Percentiles rank a stretch among this genome's conserved stretches.
These are phyloP conservation scores for Phytopythium ostracodes DNA, from an alignment of 352 stramenopile genomes.

Conservation along the genomic window DNA sequence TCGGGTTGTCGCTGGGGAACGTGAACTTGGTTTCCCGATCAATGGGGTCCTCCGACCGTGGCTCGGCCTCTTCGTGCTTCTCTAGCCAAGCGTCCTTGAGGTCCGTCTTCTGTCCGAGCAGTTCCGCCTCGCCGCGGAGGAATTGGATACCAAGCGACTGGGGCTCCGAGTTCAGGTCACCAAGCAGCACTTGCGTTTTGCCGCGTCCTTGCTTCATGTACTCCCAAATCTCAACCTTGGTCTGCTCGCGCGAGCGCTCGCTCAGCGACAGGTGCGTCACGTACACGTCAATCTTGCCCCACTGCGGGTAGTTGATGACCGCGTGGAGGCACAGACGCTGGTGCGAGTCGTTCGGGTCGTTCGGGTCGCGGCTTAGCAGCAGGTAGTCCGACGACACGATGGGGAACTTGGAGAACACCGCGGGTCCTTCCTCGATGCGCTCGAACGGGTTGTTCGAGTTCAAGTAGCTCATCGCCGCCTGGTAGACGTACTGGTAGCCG, in stretches of 20 bases:
- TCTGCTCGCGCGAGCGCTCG: slow-evolving; percentile 64
- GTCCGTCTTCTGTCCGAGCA: slow-evolving; percentile 55
- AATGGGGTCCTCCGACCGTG: slow-evolving; percentile 35
- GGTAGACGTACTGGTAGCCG: slow-evolving; percentile 83
- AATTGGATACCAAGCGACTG: slow-evolving; percentile 78
- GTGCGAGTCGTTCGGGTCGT: slow-evolving; percentile 82
- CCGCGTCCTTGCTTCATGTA: slow-evolving; percentile 69
- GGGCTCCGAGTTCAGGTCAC: slow-evolving; percentile 86
- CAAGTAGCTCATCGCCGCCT: slow-evolving; percentile 83
- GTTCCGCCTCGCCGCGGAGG: slow-evolving; percentile 51
- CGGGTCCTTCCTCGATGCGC: slow-evolving; percentile 79
- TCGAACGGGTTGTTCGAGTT: slow-evolving; percentile 56
- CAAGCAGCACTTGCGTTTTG: slow-evolving; percentile 71
- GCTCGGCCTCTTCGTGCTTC: slow-evolving; percentile 50
- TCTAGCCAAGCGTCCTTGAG: slow-evolving; percentile 78
- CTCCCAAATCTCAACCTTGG: slow-evolving; percentile 76
- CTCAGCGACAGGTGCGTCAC: slow-evolving; percentile 85
- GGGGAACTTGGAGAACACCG: slow-evolving; percentile 75
- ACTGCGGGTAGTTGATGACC: slow-evolving; percentile 58
- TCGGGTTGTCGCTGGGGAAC: slow-evolving; percentile 80
- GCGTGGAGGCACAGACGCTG: slow-evolving; percentile 83
- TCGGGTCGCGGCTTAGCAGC: slow-evolving; percentile 70
- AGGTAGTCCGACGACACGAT: slow-evolving; percentile 82
- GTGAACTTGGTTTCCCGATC: slow-evolving; percentile 68
- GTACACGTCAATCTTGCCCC: slow-evolving; percentile 78